A percentile compares a stretch with the other conserved stretches of the same genome.
Conservation (phyloP, 768 basidiomycete genomes). For the Boletus rubescentipes region DNA sequence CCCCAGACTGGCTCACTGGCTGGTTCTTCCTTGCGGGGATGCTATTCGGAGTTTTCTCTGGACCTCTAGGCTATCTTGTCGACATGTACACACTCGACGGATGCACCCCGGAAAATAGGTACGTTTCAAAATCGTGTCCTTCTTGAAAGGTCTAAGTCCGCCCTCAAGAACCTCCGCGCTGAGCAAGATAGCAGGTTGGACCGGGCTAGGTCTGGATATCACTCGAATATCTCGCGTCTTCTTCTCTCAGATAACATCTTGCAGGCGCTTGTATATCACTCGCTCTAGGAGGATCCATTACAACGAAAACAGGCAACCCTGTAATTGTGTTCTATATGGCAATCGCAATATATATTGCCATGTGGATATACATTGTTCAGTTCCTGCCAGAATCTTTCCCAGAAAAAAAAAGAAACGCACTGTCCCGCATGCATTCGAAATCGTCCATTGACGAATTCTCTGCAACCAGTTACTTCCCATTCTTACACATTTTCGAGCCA, state of each 20-base stretch:
- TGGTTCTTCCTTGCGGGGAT: conserved; percentile 21
- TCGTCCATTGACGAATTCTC: not conserved
- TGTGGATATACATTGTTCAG: conserved; percentile 20
- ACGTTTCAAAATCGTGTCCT: not conserved
- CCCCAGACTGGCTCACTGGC: conserved; percentile 14
- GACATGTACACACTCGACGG: conserved; percentile 31
- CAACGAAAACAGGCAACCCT: conserved; percentile 24
- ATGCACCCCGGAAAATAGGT: conserved; percentile 26
- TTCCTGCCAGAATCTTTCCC: conserved; percentile 34
- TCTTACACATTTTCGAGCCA: conserved; percentile 21
- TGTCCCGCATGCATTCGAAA: conserved; percentile 8
- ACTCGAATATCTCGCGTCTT: not conserved
- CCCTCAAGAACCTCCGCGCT: conserved; percentile 25
- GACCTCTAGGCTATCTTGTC: conserved; percentile 18
- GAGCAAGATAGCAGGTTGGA: conserved; percentile 31
- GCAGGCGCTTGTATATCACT: conserved; percentile 29
- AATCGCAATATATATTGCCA: conserved; percentile 8
- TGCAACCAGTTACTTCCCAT: not conserved
- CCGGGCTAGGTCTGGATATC: conserved; percentile 21
- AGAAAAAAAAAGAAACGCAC: conserved; percentile 20
- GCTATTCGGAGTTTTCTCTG: conserved; percentile 14
- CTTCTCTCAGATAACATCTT: not conserved
- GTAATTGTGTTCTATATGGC: conserved; percentile 24
- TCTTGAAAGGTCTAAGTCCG: conserved; percentile 4
- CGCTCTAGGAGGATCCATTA: conserved; percentile 30